A percentile compares a stretch with the other conserved stretches of the same genome.
Evolutionary conservation across 2,329 filamentous ascomycete genomes (phyloP).

Genomic region (Arthroderma uncinatum): DNA sequence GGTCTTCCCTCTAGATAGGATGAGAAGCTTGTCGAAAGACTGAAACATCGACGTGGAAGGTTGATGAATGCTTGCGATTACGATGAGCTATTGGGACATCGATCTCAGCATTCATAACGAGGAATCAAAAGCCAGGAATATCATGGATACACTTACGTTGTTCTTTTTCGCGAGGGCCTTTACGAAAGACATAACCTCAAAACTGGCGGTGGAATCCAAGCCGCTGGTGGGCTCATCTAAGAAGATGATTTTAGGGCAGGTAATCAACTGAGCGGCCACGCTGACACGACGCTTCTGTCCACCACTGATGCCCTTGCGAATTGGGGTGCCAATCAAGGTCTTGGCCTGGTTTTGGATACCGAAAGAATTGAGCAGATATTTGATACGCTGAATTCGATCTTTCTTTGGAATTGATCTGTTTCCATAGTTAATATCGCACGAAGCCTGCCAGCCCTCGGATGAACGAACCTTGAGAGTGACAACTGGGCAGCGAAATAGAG

Average conservation of each 20-base stretch:
- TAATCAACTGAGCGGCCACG: constrained; percentile 71
- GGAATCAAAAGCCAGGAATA: neutral
- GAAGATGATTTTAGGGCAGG: constrained; percentile 68
- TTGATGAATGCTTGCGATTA: constrained; percentile 76
- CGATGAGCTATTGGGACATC: constrained; percentile 46
- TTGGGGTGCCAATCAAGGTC: constrained; percentile 67
- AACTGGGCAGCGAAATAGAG: constrained; percentile 66
- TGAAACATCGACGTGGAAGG: constrained; percentile 69
- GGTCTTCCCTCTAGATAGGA: constrained; percentile 59
- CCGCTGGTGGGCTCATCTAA: constrained; percentile 77
- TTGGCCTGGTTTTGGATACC: constrained; percentile 59
- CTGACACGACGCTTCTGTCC: constrained; percentile 74
- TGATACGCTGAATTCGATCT: constrained; percentile 53
- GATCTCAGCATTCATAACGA: neutral
- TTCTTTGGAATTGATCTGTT: constrained; percentile 40
- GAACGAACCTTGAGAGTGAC: constrained; percentile 42
- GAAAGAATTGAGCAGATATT: constrained; percentile 58
- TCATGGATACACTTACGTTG: constrained; percentile 39
- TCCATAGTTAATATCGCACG: neutral
- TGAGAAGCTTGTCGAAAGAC: constrained; percentile 66
- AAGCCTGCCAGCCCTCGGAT: neutral
- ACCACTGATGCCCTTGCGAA: constrained; percentile 71
- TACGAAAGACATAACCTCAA: constrained; percentile 65
- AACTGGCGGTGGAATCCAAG: constrained; percentile 65
- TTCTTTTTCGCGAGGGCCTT: constrained; percentile 54